Percentiles rank a stretch among this genome's conserved stretches.
These are phyloP conservation scores for Chrysoporthe austroafricana DNA, from an alignment of 2,329 filamentous ascomycete species.

Conservation along the genomic window DNA sequence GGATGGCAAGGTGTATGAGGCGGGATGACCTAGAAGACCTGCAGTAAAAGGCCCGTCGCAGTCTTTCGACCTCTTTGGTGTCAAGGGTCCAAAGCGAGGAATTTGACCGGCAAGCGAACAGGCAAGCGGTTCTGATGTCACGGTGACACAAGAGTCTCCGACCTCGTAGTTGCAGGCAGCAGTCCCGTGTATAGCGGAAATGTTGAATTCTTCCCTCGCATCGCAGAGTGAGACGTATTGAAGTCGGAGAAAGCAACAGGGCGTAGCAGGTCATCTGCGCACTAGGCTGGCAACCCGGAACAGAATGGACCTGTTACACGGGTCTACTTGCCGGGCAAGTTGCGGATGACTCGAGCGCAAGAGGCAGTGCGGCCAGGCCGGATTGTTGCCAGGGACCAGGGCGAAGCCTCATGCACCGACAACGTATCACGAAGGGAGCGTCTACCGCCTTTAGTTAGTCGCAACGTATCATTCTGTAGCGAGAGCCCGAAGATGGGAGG, in stretches of 20 bases:
- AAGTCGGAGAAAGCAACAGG: neutral
- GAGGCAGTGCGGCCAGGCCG: constrained; percentile 16
- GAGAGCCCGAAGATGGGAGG: neutral
- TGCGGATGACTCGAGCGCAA: constrained; percentile 20
- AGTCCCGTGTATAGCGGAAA: neutral
- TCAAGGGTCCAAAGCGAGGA: constrained; percentile 1
- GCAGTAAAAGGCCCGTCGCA: constrained; percentile 1
- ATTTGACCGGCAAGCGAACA: neutral
- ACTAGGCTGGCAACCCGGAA: constrained; percentile 20
- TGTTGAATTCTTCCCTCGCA: neutral
- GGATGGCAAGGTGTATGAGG: constrained; percentile 16
- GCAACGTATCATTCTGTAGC: constrained; percentile 20
- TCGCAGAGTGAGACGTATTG: constrained; percentile 10
- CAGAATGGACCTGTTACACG: constrained; percentile 18
- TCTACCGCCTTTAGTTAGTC: constrained; percentile 21
- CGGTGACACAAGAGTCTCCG: neutral
- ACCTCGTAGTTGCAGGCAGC: neutral
- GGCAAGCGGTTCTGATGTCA: neutral
- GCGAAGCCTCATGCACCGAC: constrained; percentile 12
- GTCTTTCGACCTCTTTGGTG: constrained; percentile 3
- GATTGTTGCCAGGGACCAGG: constrained; percentile 8
- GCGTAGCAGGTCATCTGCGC: constrained; percentile 10
- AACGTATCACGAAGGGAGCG: constrained; percentile 16
- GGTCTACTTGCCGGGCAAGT: constrained; percentile 14
- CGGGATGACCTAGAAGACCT: constrained; percentile 9